Conservation (phyloP, 202 grass and related monocot species). For the Dendrocalamus latiflorus region DNA sequence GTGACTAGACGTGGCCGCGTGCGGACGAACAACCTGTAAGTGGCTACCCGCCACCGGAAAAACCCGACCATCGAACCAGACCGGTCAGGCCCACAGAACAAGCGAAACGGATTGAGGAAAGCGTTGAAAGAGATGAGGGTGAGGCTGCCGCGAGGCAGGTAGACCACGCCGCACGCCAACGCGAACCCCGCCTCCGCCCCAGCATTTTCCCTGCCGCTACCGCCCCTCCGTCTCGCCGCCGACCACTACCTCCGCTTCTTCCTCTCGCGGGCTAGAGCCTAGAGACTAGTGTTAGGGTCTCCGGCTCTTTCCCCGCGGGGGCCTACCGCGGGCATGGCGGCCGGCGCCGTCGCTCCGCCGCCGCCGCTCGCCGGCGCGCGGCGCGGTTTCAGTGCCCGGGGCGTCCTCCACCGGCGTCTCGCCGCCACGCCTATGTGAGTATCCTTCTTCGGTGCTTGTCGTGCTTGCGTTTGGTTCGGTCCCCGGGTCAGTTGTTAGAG, state of each 20-base stretch:
- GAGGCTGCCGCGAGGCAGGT: conserved; percentile 2
- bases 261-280: not conserved
- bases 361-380: conserved; percentile 12
- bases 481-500: not conserved
- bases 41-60: not conserved
- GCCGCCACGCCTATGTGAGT: conserved; percentile 47
- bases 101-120: conserved; percentile 7
- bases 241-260: not conserved
- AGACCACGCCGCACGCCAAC: conserved; percentile 30
- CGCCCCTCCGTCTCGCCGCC: not conserved
- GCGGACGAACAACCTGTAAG: not conserved
- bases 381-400: not conserved
- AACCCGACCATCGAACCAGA: not conserved
- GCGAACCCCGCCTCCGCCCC: not conserved
- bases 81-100: conserved; percentile 25
- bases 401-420: conserved; percentile 17
- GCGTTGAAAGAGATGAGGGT: no score
- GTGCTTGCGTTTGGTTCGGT: not conserved
- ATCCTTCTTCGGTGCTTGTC: not conserved
- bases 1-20: not conserved
- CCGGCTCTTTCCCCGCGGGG: not conserved
- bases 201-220: not conserved
- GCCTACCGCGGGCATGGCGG: conserved; percentile 12
- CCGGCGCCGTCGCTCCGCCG: conserved; percentile 21
- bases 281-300: no score